These are phyloP conservation scores for Nothophoma quercina DNA, from an alignment of 2,329 filamentous ascomycete genomes.

Conservation along the genomic window DNA sequence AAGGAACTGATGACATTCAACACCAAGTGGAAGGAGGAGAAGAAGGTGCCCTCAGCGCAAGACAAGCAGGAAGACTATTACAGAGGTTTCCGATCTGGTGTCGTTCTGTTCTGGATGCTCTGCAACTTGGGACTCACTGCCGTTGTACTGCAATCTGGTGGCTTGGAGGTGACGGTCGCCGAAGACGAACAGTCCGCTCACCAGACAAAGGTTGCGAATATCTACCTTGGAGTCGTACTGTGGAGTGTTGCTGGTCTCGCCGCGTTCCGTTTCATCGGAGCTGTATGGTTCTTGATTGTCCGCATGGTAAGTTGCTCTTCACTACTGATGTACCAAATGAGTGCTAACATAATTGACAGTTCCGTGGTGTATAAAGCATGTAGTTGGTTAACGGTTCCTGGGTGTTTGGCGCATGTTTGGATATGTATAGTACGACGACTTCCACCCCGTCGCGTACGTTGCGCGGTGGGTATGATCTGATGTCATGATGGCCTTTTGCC, in stretches of 20 bases:
- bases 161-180: constrained; percentile 66
- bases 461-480: constrained; percentile 1
- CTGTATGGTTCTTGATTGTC: constrained; percentile 85
- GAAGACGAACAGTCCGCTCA: constrained; percentile 53
- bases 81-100: constrained; percentile 89
- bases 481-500: constrained; percentile 9
- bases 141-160: constrained; percentile 84
- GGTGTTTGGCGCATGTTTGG: constrained; percentile 15
- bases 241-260: constrained; percentile 89
- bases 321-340: neutral
- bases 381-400: neutral
- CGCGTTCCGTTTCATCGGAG: constrained; percentile 85
- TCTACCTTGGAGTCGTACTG: constrained; percentile 86
- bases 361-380: constrained; percentile 57
- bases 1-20: constrained; percentile 78
- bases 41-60: constrained; percentile 64
- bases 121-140: constrained; percentile 90
- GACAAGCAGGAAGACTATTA: constrained; percentile 99
- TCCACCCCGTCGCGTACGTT: neutral
- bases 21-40: constrained; percentile 76
- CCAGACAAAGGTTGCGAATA: constrained; percentile 68
- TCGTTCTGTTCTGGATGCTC: constrained; percentile 96
- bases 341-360: constrained; percentile 50
- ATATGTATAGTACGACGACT: constrained; percentile 7
- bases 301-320: constrained; percentile 46